phyloP scores from a whole-genome alignment of 2,329 filamentous ascomycete genomes.

The Penicillium sp. region DNA sequence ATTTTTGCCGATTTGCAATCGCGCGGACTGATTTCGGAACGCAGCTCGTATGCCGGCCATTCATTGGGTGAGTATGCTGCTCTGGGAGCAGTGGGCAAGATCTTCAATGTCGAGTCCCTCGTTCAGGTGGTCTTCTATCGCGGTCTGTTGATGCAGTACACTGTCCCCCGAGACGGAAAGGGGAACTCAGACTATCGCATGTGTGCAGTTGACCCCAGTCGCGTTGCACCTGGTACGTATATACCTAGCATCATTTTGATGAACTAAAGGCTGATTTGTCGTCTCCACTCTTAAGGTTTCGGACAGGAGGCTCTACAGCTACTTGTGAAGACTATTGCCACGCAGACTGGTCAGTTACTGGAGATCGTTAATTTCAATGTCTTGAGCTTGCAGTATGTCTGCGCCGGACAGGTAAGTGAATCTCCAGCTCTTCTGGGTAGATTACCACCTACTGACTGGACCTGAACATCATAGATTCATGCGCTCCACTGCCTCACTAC shows the following conservation, averaged over 20 bases:
- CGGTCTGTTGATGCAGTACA: neutral
- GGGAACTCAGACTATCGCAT: neutral
- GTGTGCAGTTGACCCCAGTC: neutral
- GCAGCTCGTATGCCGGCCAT: neutral
- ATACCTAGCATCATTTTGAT: too few relatives aligned
- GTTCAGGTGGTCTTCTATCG: neutral
- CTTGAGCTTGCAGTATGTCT: constrained; percentile 64
- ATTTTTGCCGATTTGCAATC: neutral
- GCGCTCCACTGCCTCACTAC: neutral
- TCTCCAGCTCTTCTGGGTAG: neutral
- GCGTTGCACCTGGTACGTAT: neutral
- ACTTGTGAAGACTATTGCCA: too few relatives aligned
- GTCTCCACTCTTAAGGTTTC: neutral
- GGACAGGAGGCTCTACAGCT: constrained; percentile 44
- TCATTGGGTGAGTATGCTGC: neutral
- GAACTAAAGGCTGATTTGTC: too few relatives aligned
- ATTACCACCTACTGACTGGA: neutral
- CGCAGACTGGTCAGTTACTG: constrained; percentile 50
- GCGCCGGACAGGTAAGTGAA: constrained; percentile 53
- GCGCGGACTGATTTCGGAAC: too few relatives aligned
- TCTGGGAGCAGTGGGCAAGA: too few relatives aligned
- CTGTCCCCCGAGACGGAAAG: neutral
- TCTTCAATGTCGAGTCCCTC: too few relatives aligned
- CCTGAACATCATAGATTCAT: neutral
- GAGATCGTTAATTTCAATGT: constrained; percentile 95